Conservation (phyloP, 1,284 basidiomycete species). For the Waitea zeae region DNA sequence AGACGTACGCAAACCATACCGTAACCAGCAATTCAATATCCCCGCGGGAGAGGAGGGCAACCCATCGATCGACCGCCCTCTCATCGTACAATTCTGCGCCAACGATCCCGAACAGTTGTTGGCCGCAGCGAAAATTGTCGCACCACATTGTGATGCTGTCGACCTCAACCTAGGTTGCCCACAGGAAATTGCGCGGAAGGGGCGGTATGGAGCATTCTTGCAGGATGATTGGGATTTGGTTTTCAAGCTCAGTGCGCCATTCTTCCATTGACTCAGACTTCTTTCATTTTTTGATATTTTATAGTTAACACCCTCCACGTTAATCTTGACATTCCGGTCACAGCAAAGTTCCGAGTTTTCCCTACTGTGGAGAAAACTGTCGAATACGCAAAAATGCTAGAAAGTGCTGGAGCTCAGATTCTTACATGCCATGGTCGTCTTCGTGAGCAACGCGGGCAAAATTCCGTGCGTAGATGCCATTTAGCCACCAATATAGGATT, state of each 20-base stretch:
- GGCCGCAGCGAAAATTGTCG: conserved; percentile 55
- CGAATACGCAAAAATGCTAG: conserved; percentile 89
- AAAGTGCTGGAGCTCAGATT: conserved; percentile 89
- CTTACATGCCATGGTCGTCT: conserved; percentile 87
- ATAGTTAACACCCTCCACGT: conserved; percentile 73
- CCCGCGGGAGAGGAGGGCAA: conserved; percentile 49
- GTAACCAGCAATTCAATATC: conserved; percentile 55
- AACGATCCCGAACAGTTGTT: conserved; percentile 76
- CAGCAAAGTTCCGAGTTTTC: conserved; percentile 92
- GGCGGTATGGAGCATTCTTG: conserved; percentile 81
- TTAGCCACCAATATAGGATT: conserved; percentile 4
- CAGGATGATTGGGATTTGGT: conserved; percentile 93
- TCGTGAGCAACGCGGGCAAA: conserved; percentile 83
- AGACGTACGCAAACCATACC: conserved; percentile 30
- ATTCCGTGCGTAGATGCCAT: conserved; percentile 22
- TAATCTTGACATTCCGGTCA: conserved; percentile 80
- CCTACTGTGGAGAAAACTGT: conserved; percentile 76
- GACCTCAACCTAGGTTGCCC: conserved; percentile 96
- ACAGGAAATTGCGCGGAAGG: conserved; percentile 84
- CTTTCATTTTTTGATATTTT: conserved; percentile 1
- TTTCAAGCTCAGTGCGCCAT: conserved; percentile 52
- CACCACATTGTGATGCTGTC: conserved; percentile 74
- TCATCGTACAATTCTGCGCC: conserved; percentile 89
- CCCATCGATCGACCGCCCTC: conserved; percentile 49
- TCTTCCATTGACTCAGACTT: not conserved